Percentiles rank a stretch among this genome's conserved stretches.
phyloP scores from a whole-genome alignment of 331 rosid species.

The Quercus phellos region DNA sequence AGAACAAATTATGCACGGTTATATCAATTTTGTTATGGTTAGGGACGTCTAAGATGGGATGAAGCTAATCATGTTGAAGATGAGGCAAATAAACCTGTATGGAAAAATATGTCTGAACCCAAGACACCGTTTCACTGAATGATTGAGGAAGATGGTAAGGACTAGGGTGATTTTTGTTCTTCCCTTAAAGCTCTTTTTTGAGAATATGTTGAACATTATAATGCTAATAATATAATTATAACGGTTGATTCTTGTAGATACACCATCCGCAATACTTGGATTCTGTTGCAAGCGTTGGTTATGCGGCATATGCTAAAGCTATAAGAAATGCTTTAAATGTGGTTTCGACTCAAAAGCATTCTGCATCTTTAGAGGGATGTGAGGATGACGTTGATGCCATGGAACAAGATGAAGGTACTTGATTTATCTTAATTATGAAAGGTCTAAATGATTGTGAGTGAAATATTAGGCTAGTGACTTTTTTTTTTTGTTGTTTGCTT shows the following conservation, averaged over 20 bases:
- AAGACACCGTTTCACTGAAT: slow-evolving; percentile 91
- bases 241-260: too few relatives aligned
- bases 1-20: not conserved
- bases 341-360: slow-evolving; percentile 58
- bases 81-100: slow-evolving; percentile 88
- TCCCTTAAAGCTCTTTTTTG: not conserved
- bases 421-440: not conserved
- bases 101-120: slow-evolving; percentile 93
- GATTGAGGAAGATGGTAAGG: slow-evolving; percentile 74
- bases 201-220: not conserved
- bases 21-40: not conserved
- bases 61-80: slow-evolving; percentile 79
- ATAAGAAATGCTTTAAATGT: slow-evolving; percentile 66
- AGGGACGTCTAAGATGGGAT: slow-evolving; percentile 81
- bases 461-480: too few relatives aligned
- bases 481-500: too few relatives aligned
- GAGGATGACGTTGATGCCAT: slow-evolving; percentile 85
- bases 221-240: not conserved
- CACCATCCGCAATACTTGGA: too few relatives aligned
- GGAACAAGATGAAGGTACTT: slow-evolving; percentile 76
- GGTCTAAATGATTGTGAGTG: not conserved
- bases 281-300: slow-evolving; percentile 24
- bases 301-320: slow-evolving; percentile 62
- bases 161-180: not conserved
- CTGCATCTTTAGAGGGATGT: slow-evolving; percentile 50